phyloP scores from a whole-genome alignment of 164 flowering plant species.

The Dillenia suffruticosa region DNA sequence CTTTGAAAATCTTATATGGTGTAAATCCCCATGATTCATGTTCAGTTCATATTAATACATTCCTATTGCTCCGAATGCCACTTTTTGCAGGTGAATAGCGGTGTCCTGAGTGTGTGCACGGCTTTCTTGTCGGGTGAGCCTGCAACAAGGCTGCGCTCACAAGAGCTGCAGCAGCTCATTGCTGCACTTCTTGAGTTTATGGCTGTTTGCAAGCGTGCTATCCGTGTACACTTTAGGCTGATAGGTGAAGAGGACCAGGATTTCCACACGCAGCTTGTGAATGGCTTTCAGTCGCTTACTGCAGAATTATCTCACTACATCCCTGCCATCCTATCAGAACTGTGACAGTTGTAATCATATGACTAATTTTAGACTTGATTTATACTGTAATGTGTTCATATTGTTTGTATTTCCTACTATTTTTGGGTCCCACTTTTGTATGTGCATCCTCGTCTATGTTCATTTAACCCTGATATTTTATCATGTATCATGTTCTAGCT shows the following conservation, averaged over 20 bases:
- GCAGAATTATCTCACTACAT: conserved; percentile 97
- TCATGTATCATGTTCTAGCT: too few relatives aligned
- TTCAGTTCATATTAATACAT: too few relatives aligned
- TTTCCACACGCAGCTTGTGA: conserved; percentile 97
- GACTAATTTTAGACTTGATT: too few relatives aligned
- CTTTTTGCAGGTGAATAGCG: conserved; percentile 83
- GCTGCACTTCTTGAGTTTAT: conserved; percentile 99
- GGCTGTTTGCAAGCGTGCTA: conserved; percentile 99
- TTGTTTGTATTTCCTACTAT: background rate
- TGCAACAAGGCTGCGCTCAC: conserved; percentile 91
- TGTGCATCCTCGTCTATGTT: too few relatives aligned
- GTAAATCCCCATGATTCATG: background rate
- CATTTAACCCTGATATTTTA: too few relatives aligned
- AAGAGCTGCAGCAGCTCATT: conserved; percentile 94
- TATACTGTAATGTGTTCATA: conserved; percentile 11
- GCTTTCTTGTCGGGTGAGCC: conserved; percentile 99
- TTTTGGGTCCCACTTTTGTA: too few relatives aligned
- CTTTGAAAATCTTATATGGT: too few relatives aligned
- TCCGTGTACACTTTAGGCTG: conserved; percentile 85
- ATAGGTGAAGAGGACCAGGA: conserved; percentile 99
- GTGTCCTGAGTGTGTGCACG: conserved; percentile 94
- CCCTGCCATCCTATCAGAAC: conserved; percentile 96
- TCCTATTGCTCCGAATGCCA: background rate
- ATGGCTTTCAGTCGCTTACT: conserved; percentile 96
- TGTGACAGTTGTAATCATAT: conserved; percentile 21